Evolutionary conservation across 176 grass and related monocot genomes (phyloP), one percentile per base, ranked within the genome.

Genomic region (Paspalum notatum): DNA sequence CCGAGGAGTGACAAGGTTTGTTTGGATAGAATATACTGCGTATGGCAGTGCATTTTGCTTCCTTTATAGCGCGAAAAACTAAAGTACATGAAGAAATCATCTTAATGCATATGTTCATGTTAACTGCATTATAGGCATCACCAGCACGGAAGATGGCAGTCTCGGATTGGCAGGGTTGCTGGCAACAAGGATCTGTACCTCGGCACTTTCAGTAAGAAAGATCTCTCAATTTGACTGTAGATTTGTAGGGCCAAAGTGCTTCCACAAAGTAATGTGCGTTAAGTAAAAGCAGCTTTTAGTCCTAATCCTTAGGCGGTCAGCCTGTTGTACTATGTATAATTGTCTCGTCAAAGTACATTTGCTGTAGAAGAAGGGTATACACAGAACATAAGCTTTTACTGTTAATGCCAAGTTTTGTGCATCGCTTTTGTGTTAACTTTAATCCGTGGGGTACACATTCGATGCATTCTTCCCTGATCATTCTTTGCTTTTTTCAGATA

Each of bases 161-260:
- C 96, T 79, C 75, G 96, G 51, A 99, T 99, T 59, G 96, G 96
- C 25, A 65, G 96, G 57, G 96, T 99, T 83, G 92, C 93, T 75
- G 96, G 96, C 48, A 99, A 99, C 90, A 99, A 99, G 82, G 96
- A 99, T 84, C 84, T 99, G 56, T 99, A 99, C 77, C 96, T 99
- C 27, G 93, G 96, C 81, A 99, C 96, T 44, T 99, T 90, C 88
- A 95, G 96, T 99, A 89, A 99, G 92, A 66, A 76, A 66, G 49
- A 82, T 38, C 12, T 22, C 37, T 68, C 43, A 21, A 51, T 80
- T 72, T 50, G 58, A 58, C 42, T 56, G 21, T 5, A 47, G 47
- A 66, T 79, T 79, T 69, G 50, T 66, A 41, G 79, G 27, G 27
- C 55, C 38, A 50, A 71, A 79, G 60, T 56, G 27, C 27, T 84